Base-by-base conservation (phyloP, 768 basidiomycete genomes). In the Mycena indigotica region DNA sequence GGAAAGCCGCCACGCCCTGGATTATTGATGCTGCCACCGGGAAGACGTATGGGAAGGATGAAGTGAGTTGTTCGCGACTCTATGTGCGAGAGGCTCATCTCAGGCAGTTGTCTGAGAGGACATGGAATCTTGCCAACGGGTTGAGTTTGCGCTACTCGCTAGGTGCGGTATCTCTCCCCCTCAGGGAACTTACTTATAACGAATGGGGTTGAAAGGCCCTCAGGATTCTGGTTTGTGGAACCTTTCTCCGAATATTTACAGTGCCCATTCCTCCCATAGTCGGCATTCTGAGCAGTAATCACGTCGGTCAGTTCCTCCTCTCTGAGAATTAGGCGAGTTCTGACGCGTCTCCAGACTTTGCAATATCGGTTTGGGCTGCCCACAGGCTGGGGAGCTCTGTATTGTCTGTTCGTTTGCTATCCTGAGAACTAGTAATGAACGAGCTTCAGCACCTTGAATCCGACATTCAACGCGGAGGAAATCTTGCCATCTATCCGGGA, bases 11-110 rank as follows among this genome's bases (percentile, higher is more conserved):
- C 5, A 55, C 54, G 16, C 72, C 80, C 0, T 79, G 77, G 75
- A 57, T 80, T 39, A 70, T 80, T 26, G 79, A 80, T 30, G 74
- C 78, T 16, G 21, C 41, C 19, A 45, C 56, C 4, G 50, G 56
- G 39, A 44, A 30, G 16, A 3, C 39, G 4, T 8, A 21, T 24
- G 17, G 50, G 3, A 13, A 32, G 32, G 23, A 41, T 5, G 50
- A 50, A 40, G 49, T 57, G n/a, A 17, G 44, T 35, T 35, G 32
- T 35, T 35, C 17, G 32, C n/a, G n/a, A 23, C 23, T 40, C 3
- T 3, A 26, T 26, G n/a, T 39, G 25, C 32, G 32, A 35, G 10
- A 8, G 32, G 17, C 17, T 35, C 32, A 35, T 35, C 17, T 17
- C 10, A 35, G n/a, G 12, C 15, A 52, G 24, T 5, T 53, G 16